phyloP scores from a whole-genome alignment of 2,329 filamentous ascomycete genomes.

The Claviceps humidiphila region DNA sequence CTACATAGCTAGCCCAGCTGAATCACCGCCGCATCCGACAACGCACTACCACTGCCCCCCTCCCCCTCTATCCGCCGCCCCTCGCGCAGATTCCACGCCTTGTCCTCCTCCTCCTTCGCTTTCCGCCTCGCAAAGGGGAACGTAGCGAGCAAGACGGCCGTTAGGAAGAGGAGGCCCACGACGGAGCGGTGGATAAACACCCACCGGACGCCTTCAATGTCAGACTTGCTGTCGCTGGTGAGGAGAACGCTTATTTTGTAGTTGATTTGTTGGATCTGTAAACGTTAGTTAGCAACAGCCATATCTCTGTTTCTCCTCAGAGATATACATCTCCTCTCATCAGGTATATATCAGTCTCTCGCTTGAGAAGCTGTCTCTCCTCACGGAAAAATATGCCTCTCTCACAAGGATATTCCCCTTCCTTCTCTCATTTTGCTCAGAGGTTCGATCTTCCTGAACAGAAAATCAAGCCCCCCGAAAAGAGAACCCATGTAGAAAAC shows the following conservation, averaged over 20 bases:
- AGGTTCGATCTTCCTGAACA: too few relatives aligned
- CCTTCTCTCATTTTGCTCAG: not conserved
- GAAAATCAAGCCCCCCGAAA: too few relatives aligned
- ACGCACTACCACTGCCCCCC: constrained; percentile 30
- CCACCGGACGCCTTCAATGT: constrained; percentile 87
- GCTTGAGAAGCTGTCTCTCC: not conserved
- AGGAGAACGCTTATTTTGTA: constrained; percentile 90
- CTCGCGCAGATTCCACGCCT: constrained; percentile 31
- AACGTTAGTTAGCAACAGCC: not conserved
- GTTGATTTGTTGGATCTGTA: constrained; percentile 78
- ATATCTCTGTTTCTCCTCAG: not conserved
- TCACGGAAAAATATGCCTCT: too few relatives aligned
- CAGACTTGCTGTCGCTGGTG: constrained; percentile 79
- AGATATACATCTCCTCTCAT: not conserved
- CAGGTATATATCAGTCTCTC: not conserved
- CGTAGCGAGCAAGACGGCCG: constrained; percentile 43
- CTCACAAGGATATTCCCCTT: too few relatives aligned
- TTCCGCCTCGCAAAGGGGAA: constrained; percentile 48
- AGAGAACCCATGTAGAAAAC: too few relatives aligned
- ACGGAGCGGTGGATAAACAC: constrained; percentile 55
- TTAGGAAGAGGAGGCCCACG: constrained; percentile 54
- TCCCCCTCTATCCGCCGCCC: constrained; percentile 29
- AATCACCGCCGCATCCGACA: constrained; percentile 43
- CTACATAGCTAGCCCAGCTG: constrained; percentile 37
- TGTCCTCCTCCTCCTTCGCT: constrained; percentile 34